Percentiles rank a stretch among this genome's conserved stretches.
Evolutionary conservation across 2,329 filamentous ascomycete species (phyloP).

Genomic region (Sporothrix pallida): DNA sequence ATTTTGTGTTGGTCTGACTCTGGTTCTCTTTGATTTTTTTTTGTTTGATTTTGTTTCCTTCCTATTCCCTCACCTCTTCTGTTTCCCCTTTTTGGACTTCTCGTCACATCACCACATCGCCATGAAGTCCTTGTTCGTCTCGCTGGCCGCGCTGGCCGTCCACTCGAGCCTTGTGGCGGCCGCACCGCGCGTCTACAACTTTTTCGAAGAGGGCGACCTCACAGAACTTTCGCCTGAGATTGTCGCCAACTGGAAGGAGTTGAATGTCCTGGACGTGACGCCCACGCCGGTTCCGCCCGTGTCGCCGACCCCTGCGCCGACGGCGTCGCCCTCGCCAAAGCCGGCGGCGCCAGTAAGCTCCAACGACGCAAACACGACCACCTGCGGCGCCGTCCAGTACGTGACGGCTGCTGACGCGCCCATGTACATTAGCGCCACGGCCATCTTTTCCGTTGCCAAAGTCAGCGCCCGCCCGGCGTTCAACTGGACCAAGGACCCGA

Average conservation of each 20-base stretch:
- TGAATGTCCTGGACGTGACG: too few relatives aligned
- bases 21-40: neutral
- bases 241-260: neutral
- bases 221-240: neutral
- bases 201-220: neutral
- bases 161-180: neutral
- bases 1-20: neutral
- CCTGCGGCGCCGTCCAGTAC: conserved; percentile 32
- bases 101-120: neutral
- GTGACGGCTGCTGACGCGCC: neutral
- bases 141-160: conserved; percentile 16
- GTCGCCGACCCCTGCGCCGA: neutral
- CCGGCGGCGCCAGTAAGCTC: neutral
- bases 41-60: neutral
- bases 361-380: conserved; percentile 29
- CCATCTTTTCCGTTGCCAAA: conserved; percentile 27
- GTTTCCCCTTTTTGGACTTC: too few relatives aligned
- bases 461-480: conserved; percentile 30
- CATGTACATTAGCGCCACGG: conserved; percentile 31
- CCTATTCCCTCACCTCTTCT: too few relatives aligned
- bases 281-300: too few relatives aligned
- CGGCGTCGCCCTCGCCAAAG: neutral
- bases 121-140: conserved; percentile 15
- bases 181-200: neutral
- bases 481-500: conserved; percentile 27